These are phyloP conservation scores for Chrysosphaeria jannelii DNA, from an alignment of 2,329 filamentous ascomycete genomes.

Conservation along the genomic window DNA sequence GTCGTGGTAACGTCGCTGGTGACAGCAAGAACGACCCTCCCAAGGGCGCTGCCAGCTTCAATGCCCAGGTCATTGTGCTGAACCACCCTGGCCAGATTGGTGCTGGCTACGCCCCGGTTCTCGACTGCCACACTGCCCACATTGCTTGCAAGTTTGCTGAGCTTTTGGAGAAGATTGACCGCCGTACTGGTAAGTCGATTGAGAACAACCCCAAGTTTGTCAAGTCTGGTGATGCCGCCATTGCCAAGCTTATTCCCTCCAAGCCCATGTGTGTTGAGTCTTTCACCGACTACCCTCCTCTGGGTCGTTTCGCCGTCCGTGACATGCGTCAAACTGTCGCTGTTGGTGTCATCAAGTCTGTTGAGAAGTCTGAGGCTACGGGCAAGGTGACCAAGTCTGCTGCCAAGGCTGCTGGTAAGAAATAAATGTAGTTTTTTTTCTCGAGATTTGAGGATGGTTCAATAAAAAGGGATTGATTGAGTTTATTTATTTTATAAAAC, in stretches of 20 bases:
- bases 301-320: slow-evolving; percentile 99
- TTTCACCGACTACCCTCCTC: slow-evolving; percentile 98
- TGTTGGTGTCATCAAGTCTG: slow-evolving; percentile 83
- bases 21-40: slow-evolving; percentile 99
- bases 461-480: too few relatives aligned
- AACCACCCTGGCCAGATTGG: slow-evolving; percentile 99
- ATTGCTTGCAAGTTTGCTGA: slow-evolving; percentile 99
- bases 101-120: slow-evolving; percentile 94
- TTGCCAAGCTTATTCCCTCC: slow-evolving; percentile 99
- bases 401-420: slow-evolving; percentile 41
- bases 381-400: slow-evolving; percentile 45
- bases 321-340: slow-evolving; percentile 84
- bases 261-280: slow-evolving; percentile 99
- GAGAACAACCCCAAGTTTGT: slow-evolving; percentile 93
- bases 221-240: slow-evolving; percentile 99
- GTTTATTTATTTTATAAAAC: too few relatives aligned
- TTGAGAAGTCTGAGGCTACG: slow-evolving; percentile 29
- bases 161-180: slow-evolving; percentile 99
- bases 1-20: slow-evolving; percentile 98
- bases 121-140: slow-evolving; percentile 99
- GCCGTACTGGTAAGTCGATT: slow-evolving; percentile 95
- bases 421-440: too few relatives aligned
- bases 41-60: slow-evolving; percentile 70
- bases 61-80: slow-evolving; percentile 98
- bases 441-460: too few relatives aligned